phyloP scores from a whole-genome alignment of 2,329 filamentous ascomycete genomes.

The Fusarium sp. region DNA sequence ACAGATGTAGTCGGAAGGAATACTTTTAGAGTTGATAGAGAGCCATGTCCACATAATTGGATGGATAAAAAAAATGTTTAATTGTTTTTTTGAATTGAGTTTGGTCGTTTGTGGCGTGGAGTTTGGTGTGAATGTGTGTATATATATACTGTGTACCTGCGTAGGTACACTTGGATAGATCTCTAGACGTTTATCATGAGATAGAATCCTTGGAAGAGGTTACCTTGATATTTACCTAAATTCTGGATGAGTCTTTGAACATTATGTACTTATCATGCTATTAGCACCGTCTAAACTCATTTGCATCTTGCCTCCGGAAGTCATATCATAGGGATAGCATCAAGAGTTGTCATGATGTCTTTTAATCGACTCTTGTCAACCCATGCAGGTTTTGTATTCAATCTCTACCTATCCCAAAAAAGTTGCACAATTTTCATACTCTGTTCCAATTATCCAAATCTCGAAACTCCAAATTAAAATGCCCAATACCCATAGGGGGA shows the following conservation, averaged over 20 bases:
- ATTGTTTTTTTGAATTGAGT: constrained; percentile 29
- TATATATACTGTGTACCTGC: neutral
- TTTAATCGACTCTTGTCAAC: neutral
- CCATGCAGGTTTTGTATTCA: neutral
- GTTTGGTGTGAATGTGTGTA: neutral
- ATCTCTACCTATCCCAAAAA: constrained; percentile 3
- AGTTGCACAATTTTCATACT: neutral
- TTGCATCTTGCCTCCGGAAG: neutral
- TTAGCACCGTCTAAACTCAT: neutral
- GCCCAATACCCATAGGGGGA: neutral
- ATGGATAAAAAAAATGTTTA: constrained; percentile 32
- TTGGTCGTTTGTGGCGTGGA: neutral
- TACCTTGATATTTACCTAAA: neutral
- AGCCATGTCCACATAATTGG: constrained; percentile 38
- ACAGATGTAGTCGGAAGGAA: constrained; percentile 38
- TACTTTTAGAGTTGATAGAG: constrained; percentile 40
- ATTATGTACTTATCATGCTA: neutral
- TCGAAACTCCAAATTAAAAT: constrained; percentile 18
- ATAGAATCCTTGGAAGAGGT: neutral
- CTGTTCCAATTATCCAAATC: neutral
- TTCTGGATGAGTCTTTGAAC: no score
- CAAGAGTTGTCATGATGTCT: neutral
- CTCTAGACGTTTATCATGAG: neutral
- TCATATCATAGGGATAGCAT: neutral
- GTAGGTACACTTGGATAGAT: no score